Percentiles rank a stretch among this genome's conserved stretches.
Conservation (phyloP, 108 stramenopile species). For the Stephanodiscus triporus region DNA sequence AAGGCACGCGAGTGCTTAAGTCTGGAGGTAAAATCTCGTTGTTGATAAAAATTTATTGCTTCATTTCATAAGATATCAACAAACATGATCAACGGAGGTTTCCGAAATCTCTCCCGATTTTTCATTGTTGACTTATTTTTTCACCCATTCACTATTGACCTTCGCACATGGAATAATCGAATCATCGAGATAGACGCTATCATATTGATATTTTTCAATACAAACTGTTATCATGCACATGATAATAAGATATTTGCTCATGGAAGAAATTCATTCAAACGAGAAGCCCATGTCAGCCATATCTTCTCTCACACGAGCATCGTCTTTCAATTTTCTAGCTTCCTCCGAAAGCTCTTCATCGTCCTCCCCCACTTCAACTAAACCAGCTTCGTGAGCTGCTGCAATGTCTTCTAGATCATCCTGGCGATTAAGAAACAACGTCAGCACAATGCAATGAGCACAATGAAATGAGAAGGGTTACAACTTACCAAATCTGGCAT, state of each 20-base stretch:
- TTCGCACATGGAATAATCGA: not conserved
- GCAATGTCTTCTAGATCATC: slow-evolving; percentile 79
- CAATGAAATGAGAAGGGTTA: not conserved
- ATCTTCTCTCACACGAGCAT: slow-evolving; percentile 68
- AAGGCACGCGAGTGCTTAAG: not conserved
- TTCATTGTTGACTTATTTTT: not conserved
- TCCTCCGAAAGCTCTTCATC: slow-evolving; percentile 46
- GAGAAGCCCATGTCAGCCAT: slow-evolving; percentile 82
- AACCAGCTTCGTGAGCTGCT: slow-evolving; percentile 25
- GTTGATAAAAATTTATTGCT: not conserved
- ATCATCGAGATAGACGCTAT: too few relatives aligned
- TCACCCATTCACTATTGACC: not conserved
- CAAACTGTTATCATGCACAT: too few relatives aligned
- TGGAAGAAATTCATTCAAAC: slow-evolving; percentile 15
- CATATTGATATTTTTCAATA: too few relatives aligned
- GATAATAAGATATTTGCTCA: not conserved
- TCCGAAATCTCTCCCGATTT: not conserved
- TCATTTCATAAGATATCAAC: not conserved
- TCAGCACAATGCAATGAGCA: not conserved
- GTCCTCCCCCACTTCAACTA: slow-evolving; percentile 20
- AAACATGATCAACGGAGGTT: not conserved
- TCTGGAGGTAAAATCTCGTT: not conserved
- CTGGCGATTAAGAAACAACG: slow-evolving; percentile 63
- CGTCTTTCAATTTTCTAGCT: slow-evolving; percentile 24
- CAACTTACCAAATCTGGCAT: slow-evolving; percentile 68